phyloP scores from a whole-genome alignment of 371 early-diverging fungal species.

The Mucor ambiguus region DNA sequence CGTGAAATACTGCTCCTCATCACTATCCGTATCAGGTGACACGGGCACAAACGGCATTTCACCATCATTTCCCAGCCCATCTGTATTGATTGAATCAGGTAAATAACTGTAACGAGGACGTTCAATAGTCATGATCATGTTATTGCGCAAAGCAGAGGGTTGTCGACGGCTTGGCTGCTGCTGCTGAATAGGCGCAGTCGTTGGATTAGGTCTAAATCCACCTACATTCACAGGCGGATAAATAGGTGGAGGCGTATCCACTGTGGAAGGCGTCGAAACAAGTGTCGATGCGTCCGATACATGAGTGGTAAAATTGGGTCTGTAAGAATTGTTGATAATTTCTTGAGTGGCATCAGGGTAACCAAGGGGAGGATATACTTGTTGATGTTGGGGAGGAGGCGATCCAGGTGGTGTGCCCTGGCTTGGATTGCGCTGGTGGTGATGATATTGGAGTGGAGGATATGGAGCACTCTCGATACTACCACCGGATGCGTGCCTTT shows the following conservation, averaged over 20 bases:
- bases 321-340: constrained; percentile 22
- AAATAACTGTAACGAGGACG: constrained; percentile 22
- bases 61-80: constrained; percentile 14
- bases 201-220: neutral
- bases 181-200: neutral
- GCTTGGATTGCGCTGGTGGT: constrained; percentile 7
- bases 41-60: constrained; percentile 34
- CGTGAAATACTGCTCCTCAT: constrained; percentile 23
- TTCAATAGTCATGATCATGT: constrained; percentile 30
- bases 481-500: constrained; percentile 10
- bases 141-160: constrained; percentile 20
- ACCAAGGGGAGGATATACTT: constrained; percentile 18
- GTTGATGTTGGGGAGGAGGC: constrained; percentile 8
- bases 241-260: neutral
- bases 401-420: constrained; percentile 22
- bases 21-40: constrained; percentile 32
- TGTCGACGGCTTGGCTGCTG: neutral
- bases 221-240: neutral
- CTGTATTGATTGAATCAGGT: constrained; percentile 12
- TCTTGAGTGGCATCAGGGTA: constrained; percentile 27
- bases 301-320: constrained; percentile 18
- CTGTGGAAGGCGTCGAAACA: constrained; percentile 5
- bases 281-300: constrained; percentile 5
- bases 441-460: constrained; percentile 19
- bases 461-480: constrained; percentile 13